phyloP scores from a whole-genome alignment of 768 basidiomycete genomes.

The Kwoniella botswanensis region DNA sequence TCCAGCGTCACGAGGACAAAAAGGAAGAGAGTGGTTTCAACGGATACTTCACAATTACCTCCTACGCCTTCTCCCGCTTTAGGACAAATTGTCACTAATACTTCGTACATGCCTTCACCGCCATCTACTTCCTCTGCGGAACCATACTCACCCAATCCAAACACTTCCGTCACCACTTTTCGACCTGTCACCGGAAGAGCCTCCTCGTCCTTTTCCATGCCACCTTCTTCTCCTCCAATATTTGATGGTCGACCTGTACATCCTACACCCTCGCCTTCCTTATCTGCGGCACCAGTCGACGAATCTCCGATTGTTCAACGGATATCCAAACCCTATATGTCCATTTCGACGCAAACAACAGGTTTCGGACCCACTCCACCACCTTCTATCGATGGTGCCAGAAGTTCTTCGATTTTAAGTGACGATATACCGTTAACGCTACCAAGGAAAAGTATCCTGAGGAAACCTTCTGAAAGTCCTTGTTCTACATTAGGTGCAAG shows the following conservation, averaged over 20 bases:
- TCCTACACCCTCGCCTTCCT: conserved; percentile 28
- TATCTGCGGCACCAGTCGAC: conserved; percentile 10
- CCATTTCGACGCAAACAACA: neutral
- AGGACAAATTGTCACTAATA: neutral
- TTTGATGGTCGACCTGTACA: conserved; percentile 7
- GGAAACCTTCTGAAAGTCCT: conserved; percentile 19
- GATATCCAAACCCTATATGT: neutral
- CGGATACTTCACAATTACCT: neutral
- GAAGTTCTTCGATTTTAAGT: conserved; percentile 22
- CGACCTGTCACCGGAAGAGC: conserved; percentile 19
- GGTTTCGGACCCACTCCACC: conserved; percentile 22
- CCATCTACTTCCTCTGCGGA: conserved; percentile 19
- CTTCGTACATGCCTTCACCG: conserved; percentile 15
- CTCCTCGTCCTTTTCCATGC: conserved; percentile 18
- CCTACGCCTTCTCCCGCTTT: neutral
- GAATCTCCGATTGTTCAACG: conserved; percentile 3
- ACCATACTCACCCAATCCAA: conserved; percentile 5
- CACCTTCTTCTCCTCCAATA: conserved; percentile 27
- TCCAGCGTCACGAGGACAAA: neutral
- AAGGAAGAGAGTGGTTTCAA: neutral
- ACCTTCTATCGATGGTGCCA: conserved; percentile 21
- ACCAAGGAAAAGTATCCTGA: conserved; percentile 28
- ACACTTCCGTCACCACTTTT: conserved; percentile 1
- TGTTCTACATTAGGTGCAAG: conserved; percentile 10
- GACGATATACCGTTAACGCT: conserved; percentile 10